A percentile compares a stretch with the other conserved stretches of the same genome.
Evolutionary conservation across 495 filamentous ascomycete species (phyloP).

Genomic region (Melanomma pulvis-pyrius): DNA sequence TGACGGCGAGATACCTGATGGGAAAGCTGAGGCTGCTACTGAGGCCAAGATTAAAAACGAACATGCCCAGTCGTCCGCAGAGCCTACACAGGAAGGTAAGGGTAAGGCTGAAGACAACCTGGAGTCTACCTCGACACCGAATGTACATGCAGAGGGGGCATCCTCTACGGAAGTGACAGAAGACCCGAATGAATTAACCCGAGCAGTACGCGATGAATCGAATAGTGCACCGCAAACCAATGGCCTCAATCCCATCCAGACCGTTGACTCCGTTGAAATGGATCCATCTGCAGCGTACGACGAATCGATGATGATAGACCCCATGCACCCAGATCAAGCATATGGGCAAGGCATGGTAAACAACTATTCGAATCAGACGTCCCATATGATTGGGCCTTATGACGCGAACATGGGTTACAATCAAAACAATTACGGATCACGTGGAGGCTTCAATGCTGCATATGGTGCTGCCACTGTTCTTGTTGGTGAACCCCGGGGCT

Average conservation of each 20-base stretch:
- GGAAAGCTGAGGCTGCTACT: neutral
- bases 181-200: neutral
- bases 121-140: neutral
- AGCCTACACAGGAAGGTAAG: conserved; percentile 22
- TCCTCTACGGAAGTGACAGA: conserved; percentile 2
- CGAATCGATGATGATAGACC: conserved; percentile 12
- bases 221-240: neutral
- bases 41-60: neutral
- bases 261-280: conserved; percentile 40
- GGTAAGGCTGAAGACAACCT: neutral
- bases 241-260: conserved; percentile 29
- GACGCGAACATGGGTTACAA: conserved; percentile 14
- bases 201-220: conserved; percentile 12
- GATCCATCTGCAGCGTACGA: conserved; percentile 15
- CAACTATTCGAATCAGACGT: conserved; percentile 7
- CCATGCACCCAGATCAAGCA: conserved; percentile 7
- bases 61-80: neutral
- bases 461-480: conserved; percentile 35
- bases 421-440: conserved; percentile 17
- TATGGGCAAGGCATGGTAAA: conserved; percentile 23
- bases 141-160: neutral
- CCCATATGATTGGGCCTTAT: conserved; percentile 15
- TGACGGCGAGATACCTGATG: conserved; percentile 17
- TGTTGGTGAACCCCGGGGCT: conserved; percentile 51
- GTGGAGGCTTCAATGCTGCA: conserved; percentile 28